Base-by-base conservation (phyloP, 148 eudicot genomes). In the Pouteria glomerata region DNA sequence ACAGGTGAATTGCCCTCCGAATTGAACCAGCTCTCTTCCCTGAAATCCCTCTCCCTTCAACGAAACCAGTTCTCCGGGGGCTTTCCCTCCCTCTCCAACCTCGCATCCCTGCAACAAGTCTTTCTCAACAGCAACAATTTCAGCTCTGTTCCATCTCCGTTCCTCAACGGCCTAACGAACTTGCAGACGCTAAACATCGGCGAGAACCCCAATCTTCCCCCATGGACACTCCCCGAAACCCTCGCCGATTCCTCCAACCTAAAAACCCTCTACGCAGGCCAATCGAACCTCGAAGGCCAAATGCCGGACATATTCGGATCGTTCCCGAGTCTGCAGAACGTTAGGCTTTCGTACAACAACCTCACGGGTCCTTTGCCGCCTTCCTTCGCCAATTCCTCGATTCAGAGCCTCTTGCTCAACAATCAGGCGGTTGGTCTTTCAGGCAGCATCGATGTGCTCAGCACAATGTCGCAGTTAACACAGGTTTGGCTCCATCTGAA, bases 401-500 rank as follows among this genome's bases (percentile, higher is more conserved):
- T 92, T 4, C 82, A 78, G 52, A 81, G 76, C 30, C 60, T 92
- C 0, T 89, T 87, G 91, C 42, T 90, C 19, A 90, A 90, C 57
- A 85, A 88, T 64, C 96, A 92, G 68, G 35, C 57, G 0, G 37
- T 6, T 18, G 96, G 96, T 0, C 76, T 90, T 7, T 75, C 93
- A 0, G 96, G 97, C 6, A 45, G 57, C 8, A 74, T 93, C 6
- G 72, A 79, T 52, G 86, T 89, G 64, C 72, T 93, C 12, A 70
- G 78, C 1, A 3, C 50, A 12, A 93, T 93, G 95, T 19, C 85
- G 26, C 81, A 74, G 35, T 57, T 86, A 45, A 37, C 33, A 15
- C 88, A 79, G 50, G 89, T 79, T 11, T 92, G 97, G 97, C 66
- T 92, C 4, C 92, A 86, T 41, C 66, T 21, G 2, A 86, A 92